These are phyloP conservation scores for Beauveria sp. DNA, from an alignment of 2,329 filamentous ascomycete genomes.

Conservation along the genomic window DNA sequence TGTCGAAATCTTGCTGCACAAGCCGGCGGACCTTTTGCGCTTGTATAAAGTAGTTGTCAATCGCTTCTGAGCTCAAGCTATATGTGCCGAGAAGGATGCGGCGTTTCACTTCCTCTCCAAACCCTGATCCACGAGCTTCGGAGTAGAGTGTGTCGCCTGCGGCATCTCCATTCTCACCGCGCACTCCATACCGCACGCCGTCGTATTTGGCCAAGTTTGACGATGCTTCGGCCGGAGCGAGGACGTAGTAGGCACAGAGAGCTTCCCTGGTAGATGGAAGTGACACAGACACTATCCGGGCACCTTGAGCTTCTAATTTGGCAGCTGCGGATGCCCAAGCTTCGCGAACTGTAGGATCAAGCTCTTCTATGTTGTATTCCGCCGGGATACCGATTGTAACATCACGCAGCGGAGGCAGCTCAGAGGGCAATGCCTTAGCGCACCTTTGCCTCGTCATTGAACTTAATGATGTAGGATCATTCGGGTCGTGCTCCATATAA, in stretches of 20 bases:
- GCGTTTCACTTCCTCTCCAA: slow-evolving; percentile 78
- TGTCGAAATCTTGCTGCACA: slow-evolving; percentile 80
- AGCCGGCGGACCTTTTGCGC: slow-evolving; percentile 81
- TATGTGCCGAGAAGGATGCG: slow-evolving; percentile 87
- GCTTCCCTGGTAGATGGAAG: slow-evolving; percentile 79
- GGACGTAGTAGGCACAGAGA: slow-evolving; percentile 87
- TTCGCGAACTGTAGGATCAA: slow-evolving; percentile 59
- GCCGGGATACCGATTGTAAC: slow-evolving; percentile 50
- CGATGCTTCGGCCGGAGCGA: slow-evolving; percentile 89
- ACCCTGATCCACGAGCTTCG: slow-evolving; percentile 61
- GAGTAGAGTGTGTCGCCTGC: slow-evolving; percentile 65
- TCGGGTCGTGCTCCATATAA: slow-evolving; percentile 50
- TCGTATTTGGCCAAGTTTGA: slow-evolving; percentile 97
- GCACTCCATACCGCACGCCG: slow-evolving; percentile 80
- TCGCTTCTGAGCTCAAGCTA: slow-evolving; percentile 79
- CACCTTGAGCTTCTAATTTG: slow-evolving; percentile 55
- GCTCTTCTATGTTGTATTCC: slow-evolving; percentile 85
- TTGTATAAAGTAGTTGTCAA: slow-evolving; percentile 94
- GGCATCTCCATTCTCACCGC: slow-evolving; percentile 43
- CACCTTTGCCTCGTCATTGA: slow-evolving; percentile 44
- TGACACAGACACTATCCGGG: slow-evolving; percentile 66
- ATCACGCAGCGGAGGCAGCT: slow-evolving; percentile 20
- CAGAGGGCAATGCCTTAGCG: slow-evolving; percentile 20
- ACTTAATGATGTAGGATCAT: slow-evolving; percentile 69
- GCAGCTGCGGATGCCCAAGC: slow-evolving; percentile 61